These are phyloP conservation scores for Trichoderma sp. DNA, from an alignment of 2,329 filamentous ascomycete genomes.

Conservation along the genomic window DNA sequence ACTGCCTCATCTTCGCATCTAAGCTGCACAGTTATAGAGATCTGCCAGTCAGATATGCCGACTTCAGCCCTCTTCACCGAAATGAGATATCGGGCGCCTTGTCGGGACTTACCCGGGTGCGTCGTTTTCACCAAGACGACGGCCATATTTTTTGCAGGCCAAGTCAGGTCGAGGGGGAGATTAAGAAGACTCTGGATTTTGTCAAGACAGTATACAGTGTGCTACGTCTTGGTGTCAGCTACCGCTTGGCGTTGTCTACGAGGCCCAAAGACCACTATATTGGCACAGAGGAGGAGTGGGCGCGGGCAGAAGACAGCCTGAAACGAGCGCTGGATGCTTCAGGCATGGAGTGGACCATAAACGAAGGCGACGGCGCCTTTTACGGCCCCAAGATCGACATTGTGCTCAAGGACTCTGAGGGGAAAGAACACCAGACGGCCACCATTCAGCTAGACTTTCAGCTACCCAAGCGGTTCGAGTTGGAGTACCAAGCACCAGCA, in stretches of 20 bases:
- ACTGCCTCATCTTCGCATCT: constrained; percentile 78
- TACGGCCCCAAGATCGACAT: constrained; percentile 93
- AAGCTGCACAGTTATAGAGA: constrained; percentile 73
- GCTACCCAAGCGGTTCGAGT: constrained; percentile 74
- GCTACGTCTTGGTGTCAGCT: constrained; percentile 64
- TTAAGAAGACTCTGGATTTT: constrained; percentile 69
- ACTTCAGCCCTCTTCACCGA: constrained; percentile 82
- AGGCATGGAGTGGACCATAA: constrained; percentile 68
- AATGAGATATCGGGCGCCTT: constrained; percentile 82
- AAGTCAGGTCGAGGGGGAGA: constrained; percentile 70
- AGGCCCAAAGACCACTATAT: constrained; percentile 74
- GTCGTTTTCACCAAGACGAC: constrained; percentile 87
- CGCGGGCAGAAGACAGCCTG: constrained; percentile 41
- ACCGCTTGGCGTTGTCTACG: constrained; percentile 75
- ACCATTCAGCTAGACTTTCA: constrained; percentile 91
- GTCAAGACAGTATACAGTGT: constrained; percentile 68
- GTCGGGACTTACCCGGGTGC: constrained; percentile 77
- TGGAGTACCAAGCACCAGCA: constrained; percentile 70
- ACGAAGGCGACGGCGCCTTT: constrained; percentile 81
- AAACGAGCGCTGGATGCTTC: constrained; percentile 57
- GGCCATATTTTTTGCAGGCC: constrained; percentile 87
- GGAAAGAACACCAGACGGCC: constrained; percentile 84
- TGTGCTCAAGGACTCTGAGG: constrained; percentile 72
- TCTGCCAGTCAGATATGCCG: constrained; percentile 77
- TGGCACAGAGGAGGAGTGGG: constrained; percentile 64